Evolutionary conservation across 2,329 filamentous ascomycete genomes (phyloP), one percentile per base, ranked within the genome.

Genomic region (Fusarium devonianum): DNA sequence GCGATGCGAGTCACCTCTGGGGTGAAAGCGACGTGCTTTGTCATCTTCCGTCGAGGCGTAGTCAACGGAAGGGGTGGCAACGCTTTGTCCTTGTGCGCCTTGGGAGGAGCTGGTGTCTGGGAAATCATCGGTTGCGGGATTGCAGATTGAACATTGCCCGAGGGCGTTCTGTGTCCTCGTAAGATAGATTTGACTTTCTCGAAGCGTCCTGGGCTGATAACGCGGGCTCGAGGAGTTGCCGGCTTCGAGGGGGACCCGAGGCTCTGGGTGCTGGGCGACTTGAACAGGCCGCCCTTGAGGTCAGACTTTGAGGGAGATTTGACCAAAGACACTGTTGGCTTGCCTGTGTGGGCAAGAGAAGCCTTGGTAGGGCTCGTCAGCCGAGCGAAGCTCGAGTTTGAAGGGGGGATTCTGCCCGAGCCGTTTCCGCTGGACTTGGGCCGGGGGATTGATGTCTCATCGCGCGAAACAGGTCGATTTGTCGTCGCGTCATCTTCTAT

Each of bases 21-120:
- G 0, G 88, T 91, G 65, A 96, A 96, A 39, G 89, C 86, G 25
- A 96, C 90, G 46, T 83, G 87, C 75, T 95, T 96, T 13, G 73
- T 69, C 26, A 77, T 67, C 70, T 85, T 89, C 17, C 85, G 81
- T 22, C 86, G 85, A 7, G 88, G 88, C 1, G 88, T 90, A 5
- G 84, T 85, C 44, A 84, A 73, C 5, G 81, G 78, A 13, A 78
- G 68, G 3, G 75, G 67, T 40, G 79, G 79, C 22, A 85, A 67
- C 16, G 78, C 73, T 61, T 83, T 84, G 26, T 84, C 76, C 62
- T 82, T 84, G 22, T 84, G 76, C 10, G 79, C 67, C 13, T 69
- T 71, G 2, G 66, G 58, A 7, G 75, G 73, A 7, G 67, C 73
- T 2, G 81, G 79, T 0, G 80, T 82, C 64, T 78, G 77, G 1